These are phyloP conservation scores for Trichophyton schoenleinii DNA, from an alignment of 2,329 filamentous ascomycete genomes.

Conservation along the genomic window DNA sequence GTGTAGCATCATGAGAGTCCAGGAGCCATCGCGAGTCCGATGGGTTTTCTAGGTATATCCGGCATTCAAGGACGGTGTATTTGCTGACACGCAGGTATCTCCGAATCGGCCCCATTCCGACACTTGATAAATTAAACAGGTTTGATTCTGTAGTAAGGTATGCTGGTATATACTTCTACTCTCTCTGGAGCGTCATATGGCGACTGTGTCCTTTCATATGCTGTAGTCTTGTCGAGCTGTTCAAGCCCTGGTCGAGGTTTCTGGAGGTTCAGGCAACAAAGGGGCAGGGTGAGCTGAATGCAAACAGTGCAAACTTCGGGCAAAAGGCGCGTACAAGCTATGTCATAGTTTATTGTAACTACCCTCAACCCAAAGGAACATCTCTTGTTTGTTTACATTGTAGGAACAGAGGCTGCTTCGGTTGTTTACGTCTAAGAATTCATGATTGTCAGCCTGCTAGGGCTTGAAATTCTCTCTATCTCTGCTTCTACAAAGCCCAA, in stretches of 20 bases:
- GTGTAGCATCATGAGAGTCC: conserved; percentile 59
- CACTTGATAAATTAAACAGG: not conserved
- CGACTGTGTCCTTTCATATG: not conserved
- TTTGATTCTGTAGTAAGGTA: not conserved
- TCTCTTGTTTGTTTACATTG: not conserved
- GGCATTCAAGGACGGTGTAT: conserved; percentile 88
- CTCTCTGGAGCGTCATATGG: not conserved
- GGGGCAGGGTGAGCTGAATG: not conserved
- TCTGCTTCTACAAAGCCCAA: not conserved
- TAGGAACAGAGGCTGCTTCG: not conserved
- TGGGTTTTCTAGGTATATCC: conserved; percentile 90
- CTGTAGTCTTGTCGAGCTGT: not conserved
- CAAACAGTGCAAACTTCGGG: conserved; percentile 11
- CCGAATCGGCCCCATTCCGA: conserved; percentile 67
- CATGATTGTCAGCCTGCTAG: not conserved
- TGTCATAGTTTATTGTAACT: not conserved
- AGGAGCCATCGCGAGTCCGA: conserved; percentile 73
- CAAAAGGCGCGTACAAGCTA: not conserved
- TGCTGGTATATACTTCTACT: not conserved
- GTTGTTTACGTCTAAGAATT: not conserved
- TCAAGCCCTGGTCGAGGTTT: not conserved
- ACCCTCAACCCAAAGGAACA: not conserved
- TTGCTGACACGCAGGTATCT: conserved; percentile 86
- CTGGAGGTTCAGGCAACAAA: not conserved
- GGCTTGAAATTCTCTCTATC: not conserved